phyloP scores from a whole-genome alignment of 352 stramenopile species.

The Phytopythium vexans region DNA sequence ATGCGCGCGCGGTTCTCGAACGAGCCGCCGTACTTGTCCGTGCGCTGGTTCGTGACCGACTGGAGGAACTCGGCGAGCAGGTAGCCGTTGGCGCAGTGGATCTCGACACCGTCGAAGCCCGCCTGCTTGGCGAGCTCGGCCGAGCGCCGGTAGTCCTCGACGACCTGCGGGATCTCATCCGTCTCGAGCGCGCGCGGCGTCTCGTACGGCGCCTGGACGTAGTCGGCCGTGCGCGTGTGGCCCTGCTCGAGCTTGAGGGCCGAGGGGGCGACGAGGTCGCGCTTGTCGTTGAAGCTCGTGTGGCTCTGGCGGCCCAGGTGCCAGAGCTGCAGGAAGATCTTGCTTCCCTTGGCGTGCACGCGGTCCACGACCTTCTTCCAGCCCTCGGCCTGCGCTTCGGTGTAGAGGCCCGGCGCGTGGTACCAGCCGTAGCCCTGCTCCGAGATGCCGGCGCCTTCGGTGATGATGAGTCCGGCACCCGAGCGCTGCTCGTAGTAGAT shows the following conservation, averaged over 20 bases:
- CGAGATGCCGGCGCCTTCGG: slow-evolving; percentile 45
- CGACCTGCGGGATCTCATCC: slow-evolving; percentile 64
- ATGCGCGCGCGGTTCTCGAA: slow-evolving; percentile 80
- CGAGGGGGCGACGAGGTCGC: slow-evolving; percentile 48
- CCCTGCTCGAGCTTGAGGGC: slow-evolving; percentile 21
- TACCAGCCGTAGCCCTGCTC: slow-evolving; percentile 35
- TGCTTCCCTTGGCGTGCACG: slow-evolving; percentile 74
- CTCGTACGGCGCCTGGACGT: slow-evolving; percentile 28
- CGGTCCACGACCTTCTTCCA: slow-evolving; percentile 58
- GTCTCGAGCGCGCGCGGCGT: slow-evolving; percentile 55
- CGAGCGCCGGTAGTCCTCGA: slow-evolving; percentile 62
- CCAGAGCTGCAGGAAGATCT: slow-evolving; percentile 85
- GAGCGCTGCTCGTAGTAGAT: slow-evolving; percentile 65
- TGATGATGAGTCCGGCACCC: slow-evolving; percentile 57
- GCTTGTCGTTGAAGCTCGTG: slow-evolving; percentile 30
- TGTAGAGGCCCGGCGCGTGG: slow-evolving; percentile 33
- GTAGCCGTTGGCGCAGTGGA: slow-evolving; percentile 90
- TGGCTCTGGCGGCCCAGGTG: slow-evolving; percentile 58
- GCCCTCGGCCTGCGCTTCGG: slow-evolving; percentile 26
- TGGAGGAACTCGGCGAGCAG: slow-evolving; percentile 90
- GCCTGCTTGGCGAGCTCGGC: slow-evolving; percentile 58
- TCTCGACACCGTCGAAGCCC: slow-evolving; percentile 50
- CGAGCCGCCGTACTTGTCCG: slow-evolving; percentile 79
- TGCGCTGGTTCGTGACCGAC: slow-evolving; percentile 53
- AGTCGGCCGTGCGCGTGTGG: slow-evolving; percentile 25